Base-by-base conservation (phyloP, 495 filamentous ascomycete species). In the Penicillium chermesinum region DNA sequence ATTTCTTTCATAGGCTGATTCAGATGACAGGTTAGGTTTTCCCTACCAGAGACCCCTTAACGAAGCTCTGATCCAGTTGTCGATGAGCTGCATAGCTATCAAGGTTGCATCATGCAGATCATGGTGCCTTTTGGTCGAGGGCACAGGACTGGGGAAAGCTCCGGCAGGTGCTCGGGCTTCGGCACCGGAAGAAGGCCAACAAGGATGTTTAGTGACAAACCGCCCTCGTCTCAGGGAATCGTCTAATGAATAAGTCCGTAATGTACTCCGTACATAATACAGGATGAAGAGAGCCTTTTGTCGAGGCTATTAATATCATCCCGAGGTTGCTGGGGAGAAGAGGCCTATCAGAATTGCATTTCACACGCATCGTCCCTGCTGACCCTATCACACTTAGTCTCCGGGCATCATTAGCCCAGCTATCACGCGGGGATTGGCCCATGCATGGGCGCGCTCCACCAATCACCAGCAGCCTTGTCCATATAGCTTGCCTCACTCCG, bases 61-160 rank as follows among this genome's bases (percentile, higher is more conserved):
- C n/a, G n/a, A n/a, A n/a, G n/a, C n/a, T n/a, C n/a, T n/a, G n/a
- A n/a, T n/a, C n/a, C n/a, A n/a, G n/a, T n/a, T n/a, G n/a, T n/a
- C n/a, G n/a, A 30, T 10, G 25, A 30, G 25, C 25, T 30, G 10
- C 25, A 30, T 30, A 30, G 10, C 25, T 30, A 10, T 30, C 25
- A 10, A 30, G 42, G 27, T 30, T 36, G 42, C 9, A 22, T 43
- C 14, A 18, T 36, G 18, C 34, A 32, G 27, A 44, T 22, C 19
- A 35, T 17, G 34, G 15, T 30, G 15, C 30, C 42, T 44, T 44
- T 27, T 21, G 42, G 30, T 20, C 27, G 19, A 32, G 41, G 20
- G 38, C 35, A 19, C 16, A 19, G 8, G 21, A 22, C 7, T n/a
- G 27, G 42, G 42, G 42, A 35, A 44, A 44, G 42, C 27, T 35